Conservation (phyloP, 2,329 filamentous ascomycete genomes). For the Diplodia intermedia region DNA sequence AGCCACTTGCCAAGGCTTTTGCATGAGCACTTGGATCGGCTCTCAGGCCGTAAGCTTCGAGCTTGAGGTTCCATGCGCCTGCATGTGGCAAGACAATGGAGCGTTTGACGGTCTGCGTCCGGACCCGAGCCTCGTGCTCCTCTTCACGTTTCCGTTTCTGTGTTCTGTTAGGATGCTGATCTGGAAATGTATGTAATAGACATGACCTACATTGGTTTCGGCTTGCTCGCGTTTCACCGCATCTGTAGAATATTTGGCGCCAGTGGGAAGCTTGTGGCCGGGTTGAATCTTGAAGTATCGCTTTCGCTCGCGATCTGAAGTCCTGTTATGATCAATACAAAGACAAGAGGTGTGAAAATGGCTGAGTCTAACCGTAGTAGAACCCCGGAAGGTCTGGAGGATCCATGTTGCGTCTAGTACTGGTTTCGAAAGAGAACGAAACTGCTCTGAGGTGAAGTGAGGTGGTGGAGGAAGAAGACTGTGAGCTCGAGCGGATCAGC, state of each 20-base stretch:
- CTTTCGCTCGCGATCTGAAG: constrained; percentile 52
- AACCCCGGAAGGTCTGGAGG: constrained; percentile 54
- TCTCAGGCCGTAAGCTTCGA: constrained; percentile 22
- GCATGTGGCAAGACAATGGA: constrained; percentile 16
- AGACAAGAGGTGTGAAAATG: background rate
- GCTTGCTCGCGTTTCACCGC: constrained; percentile 46
- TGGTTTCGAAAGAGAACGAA: background rate
- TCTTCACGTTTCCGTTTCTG: constrained; percentile 29
- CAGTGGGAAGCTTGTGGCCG: constrained; percentile 44
- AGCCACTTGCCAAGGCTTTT: constrained; percentile 24
- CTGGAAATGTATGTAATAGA: background rate
- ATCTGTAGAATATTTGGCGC: constrained; percentile 50
- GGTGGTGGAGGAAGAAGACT: background rate
- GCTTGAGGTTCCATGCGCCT: constrained; percentile 24
- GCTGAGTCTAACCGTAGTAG: constrained; percentile 49
- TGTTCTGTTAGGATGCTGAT: background rate
- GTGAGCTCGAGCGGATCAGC: background rate
- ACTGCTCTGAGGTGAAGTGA: background rate
- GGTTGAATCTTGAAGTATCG: constrained; percentile 59
- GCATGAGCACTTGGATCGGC: constrained; percentile 21
- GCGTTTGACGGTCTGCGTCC: constrained; percentile 26
- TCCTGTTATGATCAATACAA: constrained; percentile 16
- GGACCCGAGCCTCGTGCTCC: background rate
- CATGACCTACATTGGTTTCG: constrained; percentile 8
- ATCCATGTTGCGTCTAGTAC: background rate